A percentile compares a stretch with the other conserved stretches of the same genome.
These are phyloP conservation scores for Oryza rufipogon DNA, from an alignment of 176 grass and related monocot species.

Conservation along the genomic window DNA sequence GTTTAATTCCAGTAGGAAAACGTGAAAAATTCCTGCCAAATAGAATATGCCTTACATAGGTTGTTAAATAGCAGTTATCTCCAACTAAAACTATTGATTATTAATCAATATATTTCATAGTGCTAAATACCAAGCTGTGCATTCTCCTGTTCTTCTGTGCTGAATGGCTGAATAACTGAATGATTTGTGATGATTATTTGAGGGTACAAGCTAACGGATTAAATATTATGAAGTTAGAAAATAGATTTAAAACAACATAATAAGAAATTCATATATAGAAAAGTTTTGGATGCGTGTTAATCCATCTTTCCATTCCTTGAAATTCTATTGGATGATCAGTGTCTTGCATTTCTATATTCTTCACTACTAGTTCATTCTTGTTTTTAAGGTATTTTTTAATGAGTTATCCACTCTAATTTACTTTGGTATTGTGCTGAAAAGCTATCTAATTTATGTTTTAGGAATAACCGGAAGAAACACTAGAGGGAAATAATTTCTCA, in stretches of 20 bases:
- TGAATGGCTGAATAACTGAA: too few relatives aligned
- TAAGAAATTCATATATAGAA: too few relatives aligned
- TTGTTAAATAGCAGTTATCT: neutral
- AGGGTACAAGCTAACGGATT: too few relatives aligned
- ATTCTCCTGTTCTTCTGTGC: too few relatives aligned
- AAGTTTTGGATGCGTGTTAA: too few relatives aligned
- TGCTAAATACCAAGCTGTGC: neutral
- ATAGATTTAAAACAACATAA: too few relatives aligned
- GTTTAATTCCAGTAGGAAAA: neutral
- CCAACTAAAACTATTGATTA: neutral
- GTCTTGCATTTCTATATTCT: neutral
- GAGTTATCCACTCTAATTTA: neutral
- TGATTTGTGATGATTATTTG: too few relatives aligned
- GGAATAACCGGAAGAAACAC: neutral
- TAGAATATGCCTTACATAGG: neutral
- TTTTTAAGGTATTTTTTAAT: neutral
- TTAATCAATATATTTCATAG: neutral
- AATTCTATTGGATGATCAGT: neutral
- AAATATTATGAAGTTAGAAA: too few relatives aligned
- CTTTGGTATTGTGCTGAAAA: neutral
- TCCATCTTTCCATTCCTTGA: too few relatives aligned
- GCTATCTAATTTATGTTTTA: neutral
- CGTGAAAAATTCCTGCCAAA: neutral
- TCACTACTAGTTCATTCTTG: neutral
- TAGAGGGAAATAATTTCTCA: neutral